These are phyloP conservation scores for Trapa incisa DNA, from an alignment of 345 rosid genomes.

Conservation along the genomic window DNA sequence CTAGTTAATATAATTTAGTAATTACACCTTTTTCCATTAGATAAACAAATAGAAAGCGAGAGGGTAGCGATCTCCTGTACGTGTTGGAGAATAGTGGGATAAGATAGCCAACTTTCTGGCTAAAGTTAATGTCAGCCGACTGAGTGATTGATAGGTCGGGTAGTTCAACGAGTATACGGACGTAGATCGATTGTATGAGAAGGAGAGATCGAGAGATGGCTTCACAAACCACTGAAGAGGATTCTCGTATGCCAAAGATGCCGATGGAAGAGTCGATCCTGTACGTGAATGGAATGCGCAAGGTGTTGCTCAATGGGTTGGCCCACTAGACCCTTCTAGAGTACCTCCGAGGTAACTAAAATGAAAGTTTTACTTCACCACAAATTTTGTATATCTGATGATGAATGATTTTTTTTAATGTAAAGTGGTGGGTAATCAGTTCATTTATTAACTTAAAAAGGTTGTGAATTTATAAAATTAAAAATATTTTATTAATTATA, in stretches of 20 bases:
- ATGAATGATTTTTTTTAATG: neutral
- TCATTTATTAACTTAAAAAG: no score
- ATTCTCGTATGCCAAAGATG: slow-evolving; percentile 23
- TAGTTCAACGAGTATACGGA: neutral
- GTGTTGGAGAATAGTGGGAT: neutral
- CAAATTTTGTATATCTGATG: neutral
- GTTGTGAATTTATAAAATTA: no score
- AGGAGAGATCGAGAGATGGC: slow-evolving; percentile 21
- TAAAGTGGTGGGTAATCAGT: neutral
- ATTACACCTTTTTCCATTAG: no score
- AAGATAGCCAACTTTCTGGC: neutral
- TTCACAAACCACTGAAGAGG: slow-evolving; percentile 46
- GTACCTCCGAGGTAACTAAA: slow-evolving; percentile 79
- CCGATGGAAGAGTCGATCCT: slow-evolving; percentile 42
- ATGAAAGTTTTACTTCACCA: neutral
- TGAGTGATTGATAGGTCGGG: neutral
- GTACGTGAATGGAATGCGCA: slow-evolving; percentile 80
- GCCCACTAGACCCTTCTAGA: slow-evolving; percentile 92
- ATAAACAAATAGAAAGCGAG: no score
- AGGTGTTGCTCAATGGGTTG: slow-evolving; percentile 68
- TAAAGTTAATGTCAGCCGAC: neutral
- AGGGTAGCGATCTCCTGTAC: neutral
- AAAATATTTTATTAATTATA: no score
- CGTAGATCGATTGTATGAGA: neutral
- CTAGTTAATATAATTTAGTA: no score